A percentile compares a stretch with the other conserved stretches of the same genome.
Conservation (phyloP, 139 green algal species). For the Coelastrella sp. region DNA sequence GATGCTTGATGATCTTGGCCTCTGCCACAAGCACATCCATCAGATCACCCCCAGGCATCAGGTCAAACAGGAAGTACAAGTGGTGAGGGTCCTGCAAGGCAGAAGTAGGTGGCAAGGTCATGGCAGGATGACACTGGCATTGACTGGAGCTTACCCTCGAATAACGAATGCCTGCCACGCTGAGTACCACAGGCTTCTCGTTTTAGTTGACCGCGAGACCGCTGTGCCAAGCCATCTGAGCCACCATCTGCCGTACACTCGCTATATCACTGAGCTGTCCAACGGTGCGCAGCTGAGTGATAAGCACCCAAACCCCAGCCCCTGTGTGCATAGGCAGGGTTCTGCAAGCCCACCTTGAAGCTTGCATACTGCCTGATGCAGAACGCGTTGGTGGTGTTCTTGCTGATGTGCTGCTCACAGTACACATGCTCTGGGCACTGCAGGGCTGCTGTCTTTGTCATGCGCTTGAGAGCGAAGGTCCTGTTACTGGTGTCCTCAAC, state of each 20-base stretch:
- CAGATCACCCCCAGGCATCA: conserved; percentile 94
- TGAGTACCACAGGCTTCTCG: too few relatives aligned
- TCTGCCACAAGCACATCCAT: conserved; percentile 96
- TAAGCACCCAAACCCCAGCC: too few relatives aligned
- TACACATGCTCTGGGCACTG: conserved; percentile 96
- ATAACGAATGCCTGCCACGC: too few relatives aligned
- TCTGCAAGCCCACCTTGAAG: conserved; percentile 66
- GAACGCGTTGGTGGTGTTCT: conserved; percentile 88
- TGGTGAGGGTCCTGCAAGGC: conserved; percentile 82
- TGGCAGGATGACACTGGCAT: too few relatives aligned
- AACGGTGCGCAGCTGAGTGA: too few relatives aligned
- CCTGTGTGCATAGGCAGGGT: too few relatives aligned
- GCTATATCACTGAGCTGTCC: too few relatives aligned
- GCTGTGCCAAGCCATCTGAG: too few relatives aligned
- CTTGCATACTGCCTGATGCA: conserved; percentile 91
- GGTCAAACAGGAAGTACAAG: conserved; percentile 96
- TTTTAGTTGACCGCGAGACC: too few relatives aligned
- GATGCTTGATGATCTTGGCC: conserved; percentile 84
- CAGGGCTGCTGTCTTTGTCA: conserved; percentile 92
- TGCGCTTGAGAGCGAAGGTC: conserved; percentile 94
- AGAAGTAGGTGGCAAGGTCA: not conserved
- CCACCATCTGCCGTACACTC: too few relatives aligned
- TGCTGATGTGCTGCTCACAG: conserved; percentile 82
- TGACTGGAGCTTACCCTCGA: too few relatives aligned
- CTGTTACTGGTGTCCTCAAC: conserved; percentile 74